These are phyloP conservation scores for Colletotrichum musicola DNA, from an alignment of 2,329 filamentous ascomycete species.

Conservation along the genomic window DNA sequence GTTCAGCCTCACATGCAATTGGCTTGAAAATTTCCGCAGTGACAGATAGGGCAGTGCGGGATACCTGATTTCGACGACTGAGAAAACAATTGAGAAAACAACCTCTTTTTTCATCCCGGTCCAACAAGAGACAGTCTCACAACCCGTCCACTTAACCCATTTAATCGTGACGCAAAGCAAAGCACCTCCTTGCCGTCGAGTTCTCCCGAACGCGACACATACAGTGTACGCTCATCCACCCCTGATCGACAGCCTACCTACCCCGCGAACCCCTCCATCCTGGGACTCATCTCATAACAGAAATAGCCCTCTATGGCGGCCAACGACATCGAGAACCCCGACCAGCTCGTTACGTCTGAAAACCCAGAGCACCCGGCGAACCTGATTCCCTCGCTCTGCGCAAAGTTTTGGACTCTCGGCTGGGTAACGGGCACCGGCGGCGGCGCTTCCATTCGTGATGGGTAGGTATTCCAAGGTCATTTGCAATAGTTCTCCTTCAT, in stretches of 20 bases:
- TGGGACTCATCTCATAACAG: slow-evolving; percentile 8
- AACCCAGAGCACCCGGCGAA: slow-evolving; percentile 94
- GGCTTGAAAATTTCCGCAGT: slow-evolving; percentile 32
- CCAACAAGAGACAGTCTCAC: background rate
- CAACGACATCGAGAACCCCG: slow-evolving; percentile 43
- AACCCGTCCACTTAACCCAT: background rate
- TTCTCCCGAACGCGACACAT: too few relatives aligned
- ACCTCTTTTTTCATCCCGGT: background rate
- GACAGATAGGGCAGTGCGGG: background rate
- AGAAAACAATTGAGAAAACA: background rate
- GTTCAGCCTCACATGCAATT: slow-evolving; percentile 34
- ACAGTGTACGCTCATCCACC: background rate
- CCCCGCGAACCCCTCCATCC: slow-evolving; percentile 18
- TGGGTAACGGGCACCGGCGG: slow-evolving; percentile 94
- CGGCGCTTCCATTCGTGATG: slow-evolving; percentile 80
- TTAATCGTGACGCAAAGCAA: too few relatives aligned
- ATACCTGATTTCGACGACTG: background rate
- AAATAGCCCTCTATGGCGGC: slow-evolving; percentile 30
- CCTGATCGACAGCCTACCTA: slow-evolving; percentile 14
- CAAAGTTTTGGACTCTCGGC: slow-evolving; percentile 93
- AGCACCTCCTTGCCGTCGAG: too few relatives aligned
- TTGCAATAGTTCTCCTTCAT: background rate
- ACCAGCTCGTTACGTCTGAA: slow-evolving; percentile 70
- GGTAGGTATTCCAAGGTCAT: slow-evolving; percentile 56
- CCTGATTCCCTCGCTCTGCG: slow-evolving; percentile 91